These are phyloP conservation scores for Ilyonectria sp. DNA, from an alignment of 2,329 filamentous ascomycete species.

Conservation along the genomic window DNA sequence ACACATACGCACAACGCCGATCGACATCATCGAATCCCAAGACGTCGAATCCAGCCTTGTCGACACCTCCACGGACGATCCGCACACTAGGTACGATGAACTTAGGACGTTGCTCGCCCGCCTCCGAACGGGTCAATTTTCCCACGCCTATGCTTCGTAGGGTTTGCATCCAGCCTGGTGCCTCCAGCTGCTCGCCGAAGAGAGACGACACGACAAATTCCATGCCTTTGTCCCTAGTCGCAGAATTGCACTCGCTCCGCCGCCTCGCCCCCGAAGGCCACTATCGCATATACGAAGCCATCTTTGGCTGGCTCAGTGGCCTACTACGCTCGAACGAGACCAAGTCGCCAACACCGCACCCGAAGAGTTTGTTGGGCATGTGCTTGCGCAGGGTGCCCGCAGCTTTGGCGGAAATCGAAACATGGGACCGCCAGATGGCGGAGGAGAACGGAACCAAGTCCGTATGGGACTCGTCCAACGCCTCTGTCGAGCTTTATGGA, in stretches of 20 bases:
- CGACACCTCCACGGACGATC: conserved; percentile 47
- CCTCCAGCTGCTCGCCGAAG: conserved; percentile 17
- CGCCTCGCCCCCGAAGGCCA: conserved; percentile 39
- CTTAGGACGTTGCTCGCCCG: conserved; percentile 44
- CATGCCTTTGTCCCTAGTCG: conserved; percentile 32
- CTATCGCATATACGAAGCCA: conserved; percentile 52
- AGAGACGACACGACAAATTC: conserved; percentile 8
- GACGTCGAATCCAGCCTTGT: conserved; percentile 2
- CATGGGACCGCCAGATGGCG: conserved; percentile 49
- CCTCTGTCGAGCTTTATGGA: conserved; percentile 51
- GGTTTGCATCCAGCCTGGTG: conserved; percentile 43
- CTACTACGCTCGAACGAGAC: conserved; percentile 50
- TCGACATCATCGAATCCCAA: conserved; percentile 22
- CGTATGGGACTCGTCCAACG: conserved; percentile 47
- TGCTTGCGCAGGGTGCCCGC: conserved; percentile 53
- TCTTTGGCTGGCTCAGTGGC: conserved; percentile 51
- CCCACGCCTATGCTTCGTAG: conserved; percentile 49
- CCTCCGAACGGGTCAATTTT: conserved; percentile 47
- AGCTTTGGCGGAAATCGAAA: conserved; percentile 52
- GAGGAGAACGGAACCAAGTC: conserved; percentile 43
- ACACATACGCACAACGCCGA: conserved; percentile 49
- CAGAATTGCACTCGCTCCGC: conserved; percentile 46
- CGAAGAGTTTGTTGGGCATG: conserved; percentile 55
- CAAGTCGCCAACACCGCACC: conserved; percentile 37
- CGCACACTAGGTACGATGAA: conserved; percentile 52